Percentiles rank a stretch among this genome's conserved stretches.
Evolutionary conservation across 108 stramenopile species (phyloP).

Genomic region (Epithemia pelagica): DNA sequence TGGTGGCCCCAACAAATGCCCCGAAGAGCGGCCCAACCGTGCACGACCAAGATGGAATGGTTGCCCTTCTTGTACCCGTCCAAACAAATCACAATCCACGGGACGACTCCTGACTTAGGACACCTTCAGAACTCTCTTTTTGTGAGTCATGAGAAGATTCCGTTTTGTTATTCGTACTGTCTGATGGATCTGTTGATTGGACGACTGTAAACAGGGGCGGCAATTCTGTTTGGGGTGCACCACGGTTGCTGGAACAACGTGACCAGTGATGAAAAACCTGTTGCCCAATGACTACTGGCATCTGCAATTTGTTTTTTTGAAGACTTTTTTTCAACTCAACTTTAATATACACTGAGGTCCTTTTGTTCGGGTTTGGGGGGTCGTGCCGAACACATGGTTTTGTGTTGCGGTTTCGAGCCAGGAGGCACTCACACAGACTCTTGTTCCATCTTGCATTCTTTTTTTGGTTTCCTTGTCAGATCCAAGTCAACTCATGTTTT

Average conservation of each 20-base stretch:
- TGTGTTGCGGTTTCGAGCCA: too few relatives aligned
- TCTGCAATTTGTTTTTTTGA: too few relatives aligned
- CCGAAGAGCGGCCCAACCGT: neutral
- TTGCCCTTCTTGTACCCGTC: neutral
- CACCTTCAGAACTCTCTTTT: conserved; percentile 40
- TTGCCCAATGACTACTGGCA: conserved; percentile 40
- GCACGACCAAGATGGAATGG: neutral
- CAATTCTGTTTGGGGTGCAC: neutral
- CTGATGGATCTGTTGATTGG: conserved; percentile 18
- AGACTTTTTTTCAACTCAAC: too few relatives aligned
- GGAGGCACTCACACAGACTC: too few relatives aligned
- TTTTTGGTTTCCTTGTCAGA: too few relatives aligned
- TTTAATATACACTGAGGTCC: conserved; percentile 42
- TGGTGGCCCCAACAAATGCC: neutral
- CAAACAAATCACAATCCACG: conserved; percentile 13
- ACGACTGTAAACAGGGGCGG: neutral
- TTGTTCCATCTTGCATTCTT: too few relatives aligned
- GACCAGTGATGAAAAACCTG: conserved; percentile 22
- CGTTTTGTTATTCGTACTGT: conserved; percentile 49
- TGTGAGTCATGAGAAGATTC: conserved; percentile 36
- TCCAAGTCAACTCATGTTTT: too few relatives aligned
- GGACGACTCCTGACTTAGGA: conserved; percentile 44
- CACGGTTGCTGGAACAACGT: too few relatives aligned
- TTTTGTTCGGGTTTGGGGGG: too few relatives aligned
- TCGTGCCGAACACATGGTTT: too few relatives aligned